Conservation (phyloP, 306 rosid species). For the Citrullus mucosospermus region DNA sequence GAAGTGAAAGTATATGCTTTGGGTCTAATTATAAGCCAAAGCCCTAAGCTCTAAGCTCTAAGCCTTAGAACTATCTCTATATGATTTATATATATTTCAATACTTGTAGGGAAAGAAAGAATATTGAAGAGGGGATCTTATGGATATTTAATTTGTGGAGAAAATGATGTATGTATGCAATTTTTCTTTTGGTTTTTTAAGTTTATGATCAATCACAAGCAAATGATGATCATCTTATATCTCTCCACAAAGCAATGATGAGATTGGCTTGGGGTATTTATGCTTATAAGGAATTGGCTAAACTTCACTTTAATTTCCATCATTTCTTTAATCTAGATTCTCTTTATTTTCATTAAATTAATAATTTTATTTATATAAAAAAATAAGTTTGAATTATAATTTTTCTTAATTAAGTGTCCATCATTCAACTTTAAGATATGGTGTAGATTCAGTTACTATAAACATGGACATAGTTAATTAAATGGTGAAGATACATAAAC, state of each 20-base stretch:
- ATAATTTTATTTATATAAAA: background rate
- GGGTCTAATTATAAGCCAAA: no score
- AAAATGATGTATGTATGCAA: background rate
- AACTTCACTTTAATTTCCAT: background rate
- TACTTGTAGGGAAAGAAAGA: background rate
- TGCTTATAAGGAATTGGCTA: background rate
- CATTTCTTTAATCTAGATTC: background rate
- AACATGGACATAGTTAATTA: no score
- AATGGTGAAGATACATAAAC: no score
- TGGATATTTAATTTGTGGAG: background rate
- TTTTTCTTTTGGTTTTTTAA: background rate
- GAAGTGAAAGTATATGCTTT: background rate
- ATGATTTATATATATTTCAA: background rate
- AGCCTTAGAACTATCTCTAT: background rate
- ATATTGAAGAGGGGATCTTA: background rate
- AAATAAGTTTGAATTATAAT: no score
- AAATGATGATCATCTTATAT: background rate
- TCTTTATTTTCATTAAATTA: background rate
- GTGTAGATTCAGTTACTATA: no score
- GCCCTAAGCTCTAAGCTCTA: background rate
- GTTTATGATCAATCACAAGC: background rate
- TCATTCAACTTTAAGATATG: no score
- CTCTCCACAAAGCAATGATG: conserved; percentile 1
- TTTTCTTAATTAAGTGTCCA: no score
- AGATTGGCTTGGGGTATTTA: background rate